A percentile compares a stretch with the other conserved stretches of the same genome.
Evolutionary conservation across 1,284 basidiomycete genomes (phyloP).

Genomic region (Malassezia psittaci): DNA sequence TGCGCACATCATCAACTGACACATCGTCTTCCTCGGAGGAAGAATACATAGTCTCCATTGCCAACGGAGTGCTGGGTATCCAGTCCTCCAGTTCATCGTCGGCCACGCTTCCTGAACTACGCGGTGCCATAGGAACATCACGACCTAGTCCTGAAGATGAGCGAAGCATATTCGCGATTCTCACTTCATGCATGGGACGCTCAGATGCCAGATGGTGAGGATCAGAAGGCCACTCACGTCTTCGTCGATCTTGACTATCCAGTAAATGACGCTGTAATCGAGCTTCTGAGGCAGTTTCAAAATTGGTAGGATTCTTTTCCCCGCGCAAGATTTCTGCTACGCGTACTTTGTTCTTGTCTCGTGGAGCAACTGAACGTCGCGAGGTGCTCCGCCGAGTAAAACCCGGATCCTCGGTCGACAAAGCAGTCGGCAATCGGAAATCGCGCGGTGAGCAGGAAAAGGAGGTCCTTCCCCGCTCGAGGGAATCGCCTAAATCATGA

Average conservation of each 20-base stretch:
- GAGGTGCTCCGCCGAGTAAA: background rate
- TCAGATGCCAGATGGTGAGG: background rate
- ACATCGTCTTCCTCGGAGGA: conserved; percentile 1
- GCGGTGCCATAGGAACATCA: background rate
- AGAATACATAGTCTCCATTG: background rate
- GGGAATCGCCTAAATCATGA: background rate
- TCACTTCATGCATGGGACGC: conserved; percentile 6
- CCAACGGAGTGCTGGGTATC: background rate
- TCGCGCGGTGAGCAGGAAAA: conserved; percentile 20
- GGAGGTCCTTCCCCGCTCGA: background rate
- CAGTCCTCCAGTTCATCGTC: conserved; percentile 9
- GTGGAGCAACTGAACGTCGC: conserved; percentile 2
- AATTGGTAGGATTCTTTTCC: conserved; percentile 31
- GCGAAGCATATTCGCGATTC: background rate
- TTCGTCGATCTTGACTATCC: conserved; percentile 4
- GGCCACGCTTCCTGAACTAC: background rate
- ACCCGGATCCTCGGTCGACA: background rate
- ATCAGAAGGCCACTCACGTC: conserved; percentile 1
- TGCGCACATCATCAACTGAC: conserved; percentile 4
- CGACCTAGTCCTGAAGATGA: background rate
- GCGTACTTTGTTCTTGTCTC: conserved; percentile 23
- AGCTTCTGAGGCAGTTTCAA: conserved; percentile 42
- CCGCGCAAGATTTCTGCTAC: conserved; percentile 38
- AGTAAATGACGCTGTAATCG: conserved; percentile 34
- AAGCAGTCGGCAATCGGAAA: conserved; percentile 10